Base-by-base conservation (phyloP, 495 filamentous ascomycete genomes). In the Parachaetomium inaequale region DNA sequence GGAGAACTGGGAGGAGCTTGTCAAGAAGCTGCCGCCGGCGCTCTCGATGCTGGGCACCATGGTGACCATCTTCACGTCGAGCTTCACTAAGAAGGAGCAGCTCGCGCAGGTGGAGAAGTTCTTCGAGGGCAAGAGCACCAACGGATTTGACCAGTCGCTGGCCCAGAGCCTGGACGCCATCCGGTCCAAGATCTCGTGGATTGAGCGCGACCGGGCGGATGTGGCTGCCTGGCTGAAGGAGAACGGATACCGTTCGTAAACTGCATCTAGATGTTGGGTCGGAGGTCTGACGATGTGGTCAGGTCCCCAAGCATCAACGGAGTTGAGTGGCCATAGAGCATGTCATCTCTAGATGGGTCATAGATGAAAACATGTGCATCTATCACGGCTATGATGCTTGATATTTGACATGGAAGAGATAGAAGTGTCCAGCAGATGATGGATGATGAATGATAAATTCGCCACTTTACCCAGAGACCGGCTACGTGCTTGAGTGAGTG, bases 41-140 rank as follows among this genome's bases (percentile, higher is more conserved):
- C 76, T 94, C 29, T 84, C 85, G 49, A 95, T 98, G 87, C 82
- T 98, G 61, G 89, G 93, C 32, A 84, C 84, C 11, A 84, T 98
- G 63, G 90, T 98, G 6, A 85, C 85, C 59, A 88, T 96, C 62
- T 90, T 85, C 69, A 94, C 91, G 25, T 85, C 87, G 4, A 85
- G 88, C 69, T 96, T 97, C 79, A 88, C 87, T 58, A 85, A 81
- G 47, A 77, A 84, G 67, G 86, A 87, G 66, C 90, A 95, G 75
- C 75, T 90, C 60, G 82, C 84, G 66, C 83, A 85, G 58, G 87
- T 97, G 32, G 78, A 91, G 74, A 78, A 75, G 26, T 98, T 97
- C 84, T 98, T 97, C 69, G 78, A 78, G 45, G 75, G 82, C 50
- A 90, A 86, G 76, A 91, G 86, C 68, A 94, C 89, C 38, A 96